These are phyloP conservation scores for Epichloe amarillans DNA, from an alignment of 2,329 filamentous ascomycete genomes.

Conservation along the genomic window DNA sequence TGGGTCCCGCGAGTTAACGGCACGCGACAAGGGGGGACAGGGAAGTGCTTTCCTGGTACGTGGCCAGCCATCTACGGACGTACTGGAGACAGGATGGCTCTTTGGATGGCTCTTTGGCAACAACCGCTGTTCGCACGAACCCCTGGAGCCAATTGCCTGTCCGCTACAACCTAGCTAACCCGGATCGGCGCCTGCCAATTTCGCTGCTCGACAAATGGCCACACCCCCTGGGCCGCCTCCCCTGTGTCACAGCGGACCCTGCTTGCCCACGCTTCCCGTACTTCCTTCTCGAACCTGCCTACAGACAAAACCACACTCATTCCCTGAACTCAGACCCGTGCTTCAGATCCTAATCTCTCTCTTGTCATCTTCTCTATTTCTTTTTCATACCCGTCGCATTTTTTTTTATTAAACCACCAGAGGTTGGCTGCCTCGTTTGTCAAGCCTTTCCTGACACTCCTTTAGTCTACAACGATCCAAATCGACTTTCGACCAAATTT, in stretches of 20 bases:
- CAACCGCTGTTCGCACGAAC: background rate
- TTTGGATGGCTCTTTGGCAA: background rate
- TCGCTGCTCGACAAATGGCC: background rate
- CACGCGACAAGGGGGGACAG: background rate
- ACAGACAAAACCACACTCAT: slow-evolving; percentile 4
- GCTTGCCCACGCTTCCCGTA: background rate
- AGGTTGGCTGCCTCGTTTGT: slow-evolving; percentile 6
- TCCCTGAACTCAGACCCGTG: background rate
- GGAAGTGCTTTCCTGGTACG: too few relatives aligned
- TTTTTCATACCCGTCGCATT: slow-evolving; percentile 1
- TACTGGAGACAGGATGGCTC: background rate
- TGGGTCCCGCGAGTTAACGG: background rate
- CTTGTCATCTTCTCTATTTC: background rate
- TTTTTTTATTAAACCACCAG: background rate
- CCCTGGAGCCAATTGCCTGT: background rate
- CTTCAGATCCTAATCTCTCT: background rate
- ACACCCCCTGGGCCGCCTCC: background rate
- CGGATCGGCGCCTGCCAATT: slow-evolving; percentile 1
- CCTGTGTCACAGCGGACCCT: background rate
- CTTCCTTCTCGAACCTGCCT: background rate
- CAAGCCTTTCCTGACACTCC: slow-evolving; percentile 7
- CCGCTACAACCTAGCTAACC: background rate
- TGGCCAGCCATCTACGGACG: too few relatives aligned
- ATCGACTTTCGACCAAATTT: slow-evolving; percentile 1
- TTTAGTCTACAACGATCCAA: background rate